These are phyloP conservation scores for Lenwebbia sp. DNA, from an alignment of 345 rosid species.

Conservation along the genomic window DNA sequence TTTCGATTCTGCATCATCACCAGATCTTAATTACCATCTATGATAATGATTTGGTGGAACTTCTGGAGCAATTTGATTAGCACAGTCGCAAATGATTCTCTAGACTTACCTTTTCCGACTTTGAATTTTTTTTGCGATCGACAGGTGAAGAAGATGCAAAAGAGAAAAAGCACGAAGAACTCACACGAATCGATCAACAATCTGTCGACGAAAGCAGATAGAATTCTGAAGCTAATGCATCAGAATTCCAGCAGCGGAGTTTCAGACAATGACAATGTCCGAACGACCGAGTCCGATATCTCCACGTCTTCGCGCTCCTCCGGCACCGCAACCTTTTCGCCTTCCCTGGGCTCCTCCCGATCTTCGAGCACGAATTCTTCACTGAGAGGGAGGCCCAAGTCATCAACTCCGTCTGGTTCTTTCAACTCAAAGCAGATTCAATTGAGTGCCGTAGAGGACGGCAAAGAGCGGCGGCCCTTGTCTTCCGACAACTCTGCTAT, in stretches of 20 bases:
- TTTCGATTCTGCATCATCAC: neutral
- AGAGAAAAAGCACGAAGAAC: neutral
- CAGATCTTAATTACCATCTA: neutral
- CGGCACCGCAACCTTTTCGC: neutral
- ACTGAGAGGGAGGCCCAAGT: neutral
- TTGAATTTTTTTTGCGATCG: neutral
- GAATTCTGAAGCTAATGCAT: neutral
- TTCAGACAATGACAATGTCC: neutral
- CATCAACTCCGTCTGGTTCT: neutral
- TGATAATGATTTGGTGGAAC: neutral
- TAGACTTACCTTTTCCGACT: neutral
- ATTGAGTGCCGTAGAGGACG: neutral
- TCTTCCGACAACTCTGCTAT: neutral
- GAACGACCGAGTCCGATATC: neutral
- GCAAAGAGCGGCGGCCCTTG: slow-evolving; percentile 3
- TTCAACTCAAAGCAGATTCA: neutral
- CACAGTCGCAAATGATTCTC: neutral
- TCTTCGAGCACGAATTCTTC: neutral
- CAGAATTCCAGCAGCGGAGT: neutral
- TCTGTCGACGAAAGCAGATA: neutral
- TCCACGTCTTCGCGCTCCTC: neutral
- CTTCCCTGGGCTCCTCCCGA: neutral
- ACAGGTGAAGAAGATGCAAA: slow-evolving; percentile 26
- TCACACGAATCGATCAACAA: neutral
- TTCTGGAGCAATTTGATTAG: neutral